phyloP scores from a whole-genome alignment of 148 eudicot species.

The Polygonum maritimum region DNA sequence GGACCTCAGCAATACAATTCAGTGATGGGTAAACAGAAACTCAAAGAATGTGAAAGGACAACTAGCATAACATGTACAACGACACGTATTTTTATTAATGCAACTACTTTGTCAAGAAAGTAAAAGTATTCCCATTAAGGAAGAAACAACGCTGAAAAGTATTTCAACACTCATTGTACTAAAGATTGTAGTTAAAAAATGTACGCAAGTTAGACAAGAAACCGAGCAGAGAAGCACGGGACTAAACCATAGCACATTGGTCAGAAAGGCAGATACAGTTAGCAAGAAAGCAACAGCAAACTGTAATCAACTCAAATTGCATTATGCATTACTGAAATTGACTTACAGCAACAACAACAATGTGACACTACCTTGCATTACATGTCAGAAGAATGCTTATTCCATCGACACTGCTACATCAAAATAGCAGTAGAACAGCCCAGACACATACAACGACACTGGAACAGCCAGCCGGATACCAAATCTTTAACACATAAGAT shows the following conservation, averaged over 20 bases:
- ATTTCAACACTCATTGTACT: neutral
- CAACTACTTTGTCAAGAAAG: neutral
- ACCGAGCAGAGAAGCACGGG: neutral
- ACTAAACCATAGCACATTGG: neutral
- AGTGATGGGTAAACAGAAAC: neutral
- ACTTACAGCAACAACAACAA: conserved; percentile 2
- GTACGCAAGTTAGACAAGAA: neutral
- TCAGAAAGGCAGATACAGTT: neutral
- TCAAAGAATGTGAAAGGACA: neutral
- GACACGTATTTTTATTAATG: neutral
- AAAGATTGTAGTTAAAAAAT: neutral
- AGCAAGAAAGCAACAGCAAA: neutral
- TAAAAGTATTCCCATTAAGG: neutral
- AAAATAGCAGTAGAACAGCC: neutral
- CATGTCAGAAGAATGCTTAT: neutral
- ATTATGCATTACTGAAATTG: neutral
- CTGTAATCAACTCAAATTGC: neutral
- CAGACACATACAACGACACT: neutral
- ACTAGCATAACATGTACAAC: neutral
- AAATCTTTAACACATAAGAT: neutral
- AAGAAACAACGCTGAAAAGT: neutral
- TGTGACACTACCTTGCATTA: neutral
- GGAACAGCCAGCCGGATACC: neutral
- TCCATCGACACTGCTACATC: neutral
- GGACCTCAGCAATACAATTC: neutral